A percentile compares a stretch with the other conserved stretches of the same genome.
These are phyloP conservation scores for Sclerotinia trifoliorum DNA, from an alignment of 2,329 filamentous ascomycete species.

Conservation along the genomic window DNA sequence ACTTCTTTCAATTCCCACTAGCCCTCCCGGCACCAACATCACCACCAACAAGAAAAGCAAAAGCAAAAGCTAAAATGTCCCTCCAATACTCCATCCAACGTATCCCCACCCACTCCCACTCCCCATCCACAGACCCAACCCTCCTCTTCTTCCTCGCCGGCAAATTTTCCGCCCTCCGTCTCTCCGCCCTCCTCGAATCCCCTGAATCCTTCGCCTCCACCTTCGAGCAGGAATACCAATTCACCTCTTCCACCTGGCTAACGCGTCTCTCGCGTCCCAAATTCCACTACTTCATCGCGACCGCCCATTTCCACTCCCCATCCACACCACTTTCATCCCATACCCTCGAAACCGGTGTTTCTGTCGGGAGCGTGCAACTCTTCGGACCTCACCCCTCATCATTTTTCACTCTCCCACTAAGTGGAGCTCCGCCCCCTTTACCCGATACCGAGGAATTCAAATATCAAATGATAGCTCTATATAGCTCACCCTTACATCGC, in stretches of 20 bases:
- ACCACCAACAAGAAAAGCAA: no score
- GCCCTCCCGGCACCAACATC: background rate
- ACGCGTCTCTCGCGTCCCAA: slow-evolving; percentile 31
- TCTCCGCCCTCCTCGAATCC: slow-evolving; percentile 37
- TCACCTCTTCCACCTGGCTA: slow-evolving; percentile 36
- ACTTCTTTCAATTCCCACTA: background rate
- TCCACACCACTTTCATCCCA: slow-evolving; percentile 14
- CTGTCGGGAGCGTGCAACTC: background rate
- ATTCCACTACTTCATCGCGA: slow-evolving; percentile 40
- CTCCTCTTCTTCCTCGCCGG: slow-evolving; percentile 33
- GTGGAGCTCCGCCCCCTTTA: background rate
- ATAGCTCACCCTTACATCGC: background rate
- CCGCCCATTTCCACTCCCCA: slow-evolving; percentile 26
- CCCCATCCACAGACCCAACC: slow-evolving; percentile 26
- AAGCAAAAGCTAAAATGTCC: slow-evolving; percentile 15
- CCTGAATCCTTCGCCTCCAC: slow-evolving; percentile 39
- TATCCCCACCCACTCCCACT: background rate
- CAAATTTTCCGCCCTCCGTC: slow-evolving; percentile 36
- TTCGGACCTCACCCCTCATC: background rate
- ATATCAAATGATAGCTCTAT: background rate
- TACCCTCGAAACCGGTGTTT: background rate
- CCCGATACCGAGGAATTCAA: background rate
- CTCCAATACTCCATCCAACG: slow-evolving; percentile 30
- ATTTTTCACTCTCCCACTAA: background rate
- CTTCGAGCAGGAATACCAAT: slow-evolving; percentile 38